Evolutionary conservation across 2,329 filamentous ascomycete genomes (phyloP).

Genomic region (Hypoxylon rubiginosum): DNA sequence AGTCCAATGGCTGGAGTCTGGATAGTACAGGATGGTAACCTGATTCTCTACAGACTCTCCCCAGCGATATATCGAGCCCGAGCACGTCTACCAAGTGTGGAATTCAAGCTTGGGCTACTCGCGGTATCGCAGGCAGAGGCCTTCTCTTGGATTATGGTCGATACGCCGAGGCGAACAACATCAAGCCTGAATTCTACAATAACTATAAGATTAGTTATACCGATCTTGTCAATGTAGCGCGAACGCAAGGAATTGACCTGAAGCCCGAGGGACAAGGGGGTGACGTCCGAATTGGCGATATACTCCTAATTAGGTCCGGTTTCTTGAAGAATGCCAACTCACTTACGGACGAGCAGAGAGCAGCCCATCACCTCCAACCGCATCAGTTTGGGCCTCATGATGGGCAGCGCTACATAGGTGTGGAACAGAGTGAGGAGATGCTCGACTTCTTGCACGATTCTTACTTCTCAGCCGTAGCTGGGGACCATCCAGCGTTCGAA

Average conservation of each 20-base stretch:
- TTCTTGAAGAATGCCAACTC: conserved; percentile 32
- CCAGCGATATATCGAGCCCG: conserved; percentile 21
- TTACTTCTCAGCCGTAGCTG: conserved; percentile 36
- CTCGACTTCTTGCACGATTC: conserved; percentile 38
- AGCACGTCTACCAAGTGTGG: conserved; percentile 30
- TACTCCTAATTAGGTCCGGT: conserved; percentile 31
- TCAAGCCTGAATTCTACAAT: conserved; percentile 28
- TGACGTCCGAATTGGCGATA: conserved; percentile 34
- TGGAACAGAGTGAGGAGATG: conserved; percentile 41
- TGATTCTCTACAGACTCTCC: conserved; percentile 1
- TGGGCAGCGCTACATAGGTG: conserved; percentile 34
- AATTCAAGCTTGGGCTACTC: conserved; percentile 34
- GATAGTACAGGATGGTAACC: background rate
- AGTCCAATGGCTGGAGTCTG: background rate
- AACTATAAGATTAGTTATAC: conserved; percentile 29
- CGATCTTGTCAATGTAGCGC: conserved; percentile 29
- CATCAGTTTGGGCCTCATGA: conserved; percentile 26
- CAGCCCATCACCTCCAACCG: conserved; percentile 16
- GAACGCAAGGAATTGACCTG: conserved; percentile 30
- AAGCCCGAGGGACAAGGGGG: conserved; percentile 30
- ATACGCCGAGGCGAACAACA: conserved; percentile 33
- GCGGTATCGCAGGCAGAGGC: conserved; percentile 35
- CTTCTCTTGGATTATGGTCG: conserved; percentile 35
- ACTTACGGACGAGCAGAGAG: conserved; percentile 33
- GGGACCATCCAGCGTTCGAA: conserved; percentile 38